A percentile compares a stretch with the other conserved stretches of the same genome.
Conservation (phyloP, 768 basidiomycete genomes). For the Sporobolomyces pararoseus region DNA sequence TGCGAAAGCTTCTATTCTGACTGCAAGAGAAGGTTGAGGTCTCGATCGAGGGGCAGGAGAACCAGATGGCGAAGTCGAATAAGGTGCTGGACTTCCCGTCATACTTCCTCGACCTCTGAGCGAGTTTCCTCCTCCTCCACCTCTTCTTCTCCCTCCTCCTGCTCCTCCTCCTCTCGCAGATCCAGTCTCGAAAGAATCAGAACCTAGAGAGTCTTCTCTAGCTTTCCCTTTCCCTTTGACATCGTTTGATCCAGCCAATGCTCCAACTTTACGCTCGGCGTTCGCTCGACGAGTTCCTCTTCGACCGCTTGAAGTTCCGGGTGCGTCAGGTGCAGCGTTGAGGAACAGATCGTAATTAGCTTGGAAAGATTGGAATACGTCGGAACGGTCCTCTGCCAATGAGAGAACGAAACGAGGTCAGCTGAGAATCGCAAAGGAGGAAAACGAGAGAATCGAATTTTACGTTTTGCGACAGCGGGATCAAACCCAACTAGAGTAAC, state of each 20-base stretch:
- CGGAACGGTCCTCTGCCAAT: constrained; percentile 40
- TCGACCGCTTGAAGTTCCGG: background rate
- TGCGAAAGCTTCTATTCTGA: constrained; percentile 16
- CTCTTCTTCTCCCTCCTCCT: background rate
- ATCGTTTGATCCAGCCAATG: constrained; percentile 19
- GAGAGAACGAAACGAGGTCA: background rate
- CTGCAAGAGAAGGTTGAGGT: constrained; percentile 14
- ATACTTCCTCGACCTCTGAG: constrained; percentile 4
- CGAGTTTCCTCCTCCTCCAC: background rate
- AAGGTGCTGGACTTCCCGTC: constrained; percentile 13
- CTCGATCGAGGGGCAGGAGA: constrained; percentile 18
- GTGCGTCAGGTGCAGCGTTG: constrained; percentile 18
- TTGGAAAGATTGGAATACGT: constrained; percentile 38
- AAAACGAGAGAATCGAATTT: constrained; percentile 58
- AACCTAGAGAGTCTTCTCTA: constrained; percentile 12
- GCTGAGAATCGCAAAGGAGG: constrained; percentile 46
- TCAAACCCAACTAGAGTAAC: constrained; percentile 70
- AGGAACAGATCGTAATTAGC: constrained; percentile 41
- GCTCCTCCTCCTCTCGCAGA: background rate
- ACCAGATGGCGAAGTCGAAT: background rate
- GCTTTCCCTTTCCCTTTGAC: constrained; percentile 36
- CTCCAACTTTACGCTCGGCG: constrained; percentile 24
- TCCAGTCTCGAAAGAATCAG: constrained; percentile 18
- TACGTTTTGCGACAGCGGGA: constrained; percentile 72
- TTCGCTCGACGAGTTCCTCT: constrained; percentile 31